Percentiles rank a stretch among this genome's conserved stretches.
These are phyloP conservation scores for Tagetes patula DNA, from an alignment of 129 eudicot species.

Conservation along the genomic window DNA sequence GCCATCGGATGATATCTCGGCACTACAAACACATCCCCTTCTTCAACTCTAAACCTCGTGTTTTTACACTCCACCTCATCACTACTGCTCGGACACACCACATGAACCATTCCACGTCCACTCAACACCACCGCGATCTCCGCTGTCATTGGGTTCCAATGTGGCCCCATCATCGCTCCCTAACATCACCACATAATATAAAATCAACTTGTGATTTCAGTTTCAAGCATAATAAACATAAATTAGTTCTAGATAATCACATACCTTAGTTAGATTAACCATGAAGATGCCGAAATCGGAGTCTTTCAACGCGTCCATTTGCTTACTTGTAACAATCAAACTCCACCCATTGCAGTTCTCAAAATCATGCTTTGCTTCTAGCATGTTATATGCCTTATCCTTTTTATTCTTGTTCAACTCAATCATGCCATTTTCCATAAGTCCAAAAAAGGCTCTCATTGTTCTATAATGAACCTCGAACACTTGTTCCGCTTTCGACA, in stretches of 20 bases:
- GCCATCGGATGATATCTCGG: constrained; percentile 83
- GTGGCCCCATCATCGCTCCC: constrained; percentile 99
- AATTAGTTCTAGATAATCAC: neutral
- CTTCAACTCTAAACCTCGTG: constrained; percentile 60
- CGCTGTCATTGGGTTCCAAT: constrained; percentile 75
- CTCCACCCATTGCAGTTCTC: constrained; percentile 86
- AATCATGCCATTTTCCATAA: constrained; percentile 26
- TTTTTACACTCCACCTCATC: constrained; percentile 46
- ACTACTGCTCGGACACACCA: constrained; percentile 54
- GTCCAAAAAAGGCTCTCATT: constrained; percentile 41
- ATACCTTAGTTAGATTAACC: constrained; percentile 69
- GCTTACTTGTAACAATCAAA: constrained; percentile 45
- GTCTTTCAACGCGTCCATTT: constrained; percentile 44
- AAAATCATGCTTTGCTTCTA: constrained; percentile 53
- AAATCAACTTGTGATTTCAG: neutral
- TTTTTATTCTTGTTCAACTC: constrained; percentile 36
- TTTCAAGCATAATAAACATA: neutral
- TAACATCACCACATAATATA: constrained; percentile 14
- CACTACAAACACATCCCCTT: constrained; percentile 81
- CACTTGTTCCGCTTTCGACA: constrained; percentile 11
- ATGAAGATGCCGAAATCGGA: constrained; percentile 59
- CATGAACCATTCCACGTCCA: constrained; percentile 76
- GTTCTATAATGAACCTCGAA: constrained; percentile 44
- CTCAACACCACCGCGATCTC: constrained; percentile 64
- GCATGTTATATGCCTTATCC: constrained; percentile 44